Evolutionary conservation across 1,139 yeast genomes (phyloP), one percentile per base, ranked within the genome.

Genomic region (Taphrina confusa): DNA sequence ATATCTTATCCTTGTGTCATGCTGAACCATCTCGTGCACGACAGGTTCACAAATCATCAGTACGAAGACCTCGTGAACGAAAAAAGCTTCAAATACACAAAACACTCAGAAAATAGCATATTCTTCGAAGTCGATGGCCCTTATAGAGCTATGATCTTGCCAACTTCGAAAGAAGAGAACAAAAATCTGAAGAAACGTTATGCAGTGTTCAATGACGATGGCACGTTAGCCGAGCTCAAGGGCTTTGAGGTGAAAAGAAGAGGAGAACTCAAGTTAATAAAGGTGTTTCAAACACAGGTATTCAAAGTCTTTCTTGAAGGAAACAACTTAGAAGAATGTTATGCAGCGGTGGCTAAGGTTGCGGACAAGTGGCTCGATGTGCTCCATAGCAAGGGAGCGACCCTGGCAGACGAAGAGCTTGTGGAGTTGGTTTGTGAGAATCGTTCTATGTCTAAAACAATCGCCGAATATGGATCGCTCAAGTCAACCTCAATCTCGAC

Each of bases 71-170:
- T 91, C 59, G 81, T 81, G 1, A 96, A 91, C 69, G 83, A 88
- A 0, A 78, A 77, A 1, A 80, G 77, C 9, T 80, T 82, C 71
- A 82, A 81, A 65, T 92, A 91, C 72, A 82, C 84, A 59, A 86
- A 91, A 0, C 81, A 80, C 61, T 84, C 94, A 20, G 98, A 94
- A 69, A 94, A 94, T 72, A 87, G 97, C 20, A 94, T 94, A 72
- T 92, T 92, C 73, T 94, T 94, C 68, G 99, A 94, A 72, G 96
- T 94, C 25, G 99, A 94, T 76, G 99, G 99, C 11, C 99, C 99
- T 0, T 94, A 94, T 72, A 87, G 84, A 68, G 98, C 98, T 0
- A 94, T 94, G 98, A 82, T 94, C 63, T 78, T 94, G 62, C 99
- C 99, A 8, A 90, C 98, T 0, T 92, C 98, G 0, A 89, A 89